These are phyloP conservation scores for Oidiodendron maius DNA, from an alignment of 495 filamentous ascomycete genomes.

Conservation along the genomic window DNA sequence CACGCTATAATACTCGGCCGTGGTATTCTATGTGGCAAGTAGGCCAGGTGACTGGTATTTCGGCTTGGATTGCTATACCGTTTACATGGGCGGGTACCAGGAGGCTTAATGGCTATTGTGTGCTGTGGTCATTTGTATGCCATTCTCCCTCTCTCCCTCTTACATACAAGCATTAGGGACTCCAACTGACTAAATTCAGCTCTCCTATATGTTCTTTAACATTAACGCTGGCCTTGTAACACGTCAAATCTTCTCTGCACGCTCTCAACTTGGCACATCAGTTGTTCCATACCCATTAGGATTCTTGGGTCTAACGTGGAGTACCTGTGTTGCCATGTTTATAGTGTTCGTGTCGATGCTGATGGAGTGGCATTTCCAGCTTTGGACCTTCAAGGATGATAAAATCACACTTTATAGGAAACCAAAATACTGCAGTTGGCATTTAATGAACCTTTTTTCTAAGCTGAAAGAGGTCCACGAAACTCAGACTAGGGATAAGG, in stretches of 20 bases:
- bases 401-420: slow-evolving; percentile 9
- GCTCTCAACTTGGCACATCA: slow-evolving; percentile 5
- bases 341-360: slow-evolving; percentile 3
- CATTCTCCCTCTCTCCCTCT: neutral
- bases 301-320: slow-evolving; percentile 7
- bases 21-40: slow-evolving; percentile 1
- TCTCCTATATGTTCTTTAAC: slow-evolving; percentile 4
- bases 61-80: slow-evolving; percentile 4
- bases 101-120: slow-evolving; percentile 4
- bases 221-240: slow-evolving; percentile 6
- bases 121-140: slow-evolving; percentile 8
- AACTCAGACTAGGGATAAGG: slow-evolving; percentile 5
- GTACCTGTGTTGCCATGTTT: slow-evolving; percentile 6
- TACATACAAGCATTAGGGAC: slow-evolving; percentile 3
- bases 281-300: slow-evolving; percentile 4
- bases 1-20: slow-evolving; percentile 4
- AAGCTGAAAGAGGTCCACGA: slow-evolving; percentile 1
- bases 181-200: slow-evolving; percentile 5
- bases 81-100: slow-evolving; percentile 5
- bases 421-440: slow-evolving; percentile 6
- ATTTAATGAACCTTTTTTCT: slow-evolving; percentile 2
- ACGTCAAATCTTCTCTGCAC: slow-evolving; percentile 3
- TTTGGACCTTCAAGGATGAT: slow-evolving; percentile 4
- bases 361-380: slow-evolving; percentile 4
- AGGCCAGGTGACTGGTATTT: slow-evolving; percentile 6